Evolutionary conservation across 2,329 filamentous ascomycete species (phyloP).

Genomic region (Hypomyces rosellus): DNA sequence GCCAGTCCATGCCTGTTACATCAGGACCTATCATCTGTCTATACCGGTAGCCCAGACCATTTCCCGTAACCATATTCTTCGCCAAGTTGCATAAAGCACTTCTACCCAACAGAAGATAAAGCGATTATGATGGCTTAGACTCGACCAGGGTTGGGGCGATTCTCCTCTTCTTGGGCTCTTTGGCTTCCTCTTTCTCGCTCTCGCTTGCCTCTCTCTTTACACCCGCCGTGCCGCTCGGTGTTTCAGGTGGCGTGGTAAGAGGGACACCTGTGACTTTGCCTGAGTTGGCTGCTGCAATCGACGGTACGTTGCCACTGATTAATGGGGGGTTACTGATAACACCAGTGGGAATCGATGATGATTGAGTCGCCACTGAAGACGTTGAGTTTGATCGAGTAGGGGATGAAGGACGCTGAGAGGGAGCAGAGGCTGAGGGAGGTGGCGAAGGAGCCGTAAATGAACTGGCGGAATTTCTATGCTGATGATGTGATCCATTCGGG

Average conservation of each 20-base stretch:
- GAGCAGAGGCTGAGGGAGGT: conserved; percentile 48
- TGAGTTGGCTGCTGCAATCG: conserved; percentile 68
- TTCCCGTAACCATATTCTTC: no score
- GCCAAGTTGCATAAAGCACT: no score
- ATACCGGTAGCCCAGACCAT: no score
- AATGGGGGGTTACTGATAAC: conserved; percentile 73
- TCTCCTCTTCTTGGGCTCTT: conserved; percentile 60
- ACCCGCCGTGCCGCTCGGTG: conserved; percentile 51
- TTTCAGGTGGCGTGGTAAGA: conserved; percentile 85
- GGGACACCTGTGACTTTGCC: conserved; percentile 58
- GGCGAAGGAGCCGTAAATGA: conserved; percentile 54
- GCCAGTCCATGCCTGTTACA: conserved; percentile 24
- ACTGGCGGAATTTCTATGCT: conserved; percentile 53
- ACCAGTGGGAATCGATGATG: conserved; percentile 39
- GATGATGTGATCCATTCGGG: conserved; percentile 40
- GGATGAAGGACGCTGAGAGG: conserved; percentile 63
- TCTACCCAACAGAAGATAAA: background rate
- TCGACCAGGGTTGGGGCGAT: conserved; percentile 61
- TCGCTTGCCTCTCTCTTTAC: conserved; percentile 53
- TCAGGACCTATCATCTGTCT: conserved; percentile 11
- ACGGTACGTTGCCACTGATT: conserved; percentile 69
- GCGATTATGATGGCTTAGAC: conserved; percentile 16
- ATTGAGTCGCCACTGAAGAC: conserved; percentile 68
- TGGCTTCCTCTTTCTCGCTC: conserved; percentile 45
- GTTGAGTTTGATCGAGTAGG: conserved; percentile 81